Evolutionary conservation across 768 basidiomycete species (phyloP).

Genomic region (Pisolithus marmoratus): DNA sequence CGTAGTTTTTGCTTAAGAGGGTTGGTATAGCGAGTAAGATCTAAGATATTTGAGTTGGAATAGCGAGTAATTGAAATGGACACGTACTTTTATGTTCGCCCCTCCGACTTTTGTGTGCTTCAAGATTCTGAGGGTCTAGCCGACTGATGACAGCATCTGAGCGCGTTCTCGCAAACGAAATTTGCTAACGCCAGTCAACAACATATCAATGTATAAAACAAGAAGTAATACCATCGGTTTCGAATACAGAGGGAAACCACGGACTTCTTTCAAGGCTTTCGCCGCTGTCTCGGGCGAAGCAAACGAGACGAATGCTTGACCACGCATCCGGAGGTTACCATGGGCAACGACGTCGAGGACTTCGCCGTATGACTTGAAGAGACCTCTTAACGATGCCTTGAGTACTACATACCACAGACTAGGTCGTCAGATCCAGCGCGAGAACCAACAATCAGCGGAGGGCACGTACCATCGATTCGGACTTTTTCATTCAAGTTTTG

Average conservation of each 20-base stretch:
- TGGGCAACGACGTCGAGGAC: conserved; percentile 96
- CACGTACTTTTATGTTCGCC: conserved; percentile 79
- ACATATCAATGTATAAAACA: not conserved
- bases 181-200: conserved; percentile 56
- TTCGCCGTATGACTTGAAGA: conserved; percentile 92
- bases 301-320: conserved; percentile 97
- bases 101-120: conserved; percentile 68
- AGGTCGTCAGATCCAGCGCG: conserved; percentile 6
- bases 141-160: conserved; percentile 88
- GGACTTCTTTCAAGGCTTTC: conserved; percentile 89
- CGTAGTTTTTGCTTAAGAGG: conserved; percentile 84
- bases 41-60: conserved; percentile 32
- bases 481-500: conserved; percentile 97
- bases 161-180: conserved; percentile 83
- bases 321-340: conserved; percentile 91
- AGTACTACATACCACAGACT: conserved; percentile 50
- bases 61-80: not conserved
- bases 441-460: conserved; percentile 2
- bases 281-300: conserved; percentile 73
- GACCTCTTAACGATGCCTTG: conserved; percentile 77
- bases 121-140: conserved; percentile 59
- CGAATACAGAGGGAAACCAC: conserved; percentile 90
- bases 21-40: conserved; percentile 74
- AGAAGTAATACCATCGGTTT: conserved; percentile 79
- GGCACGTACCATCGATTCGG: conserved; percentile 59